Conservation (phyloP, 306 rosid genomes). For the Purshia tridentata region DNA sequence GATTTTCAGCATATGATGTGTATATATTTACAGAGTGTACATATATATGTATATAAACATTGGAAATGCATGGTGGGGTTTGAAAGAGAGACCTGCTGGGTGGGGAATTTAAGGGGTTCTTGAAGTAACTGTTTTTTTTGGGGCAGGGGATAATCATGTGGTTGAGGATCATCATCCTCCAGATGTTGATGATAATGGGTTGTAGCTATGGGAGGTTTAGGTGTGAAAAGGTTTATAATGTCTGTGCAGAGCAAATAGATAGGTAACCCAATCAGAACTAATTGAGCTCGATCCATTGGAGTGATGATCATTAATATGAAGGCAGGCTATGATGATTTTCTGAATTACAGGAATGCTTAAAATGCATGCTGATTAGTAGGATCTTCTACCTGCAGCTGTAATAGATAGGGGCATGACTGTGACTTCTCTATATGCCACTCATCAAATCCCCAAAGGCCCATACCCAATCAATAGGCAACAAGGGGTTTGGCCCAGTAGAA, state of each 20-base stretch:
- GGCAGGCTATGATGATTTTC: background rate
- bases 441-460: background rate
- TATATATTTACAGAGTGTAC: background rate
- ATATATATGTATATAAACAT: background rate
- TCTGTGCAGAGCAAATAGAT: conserved; percentile 58
- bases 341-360: background rate
- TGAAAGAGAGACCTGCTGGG: conserved; percentile 8
- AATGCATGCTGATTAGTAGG: conserved; percentile 3
- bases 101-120: conserved; percentile 33
- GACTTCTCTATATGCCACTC: background rate
- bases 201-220: conserved; percentile 45
- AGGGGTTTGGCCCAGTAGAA: background rate
- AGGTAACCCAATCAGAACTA: conserved; percentile 51
- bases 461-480: background rate
- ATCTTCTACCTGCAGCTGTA: background rate
- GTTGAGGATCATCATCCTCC: conserved; percentile 8
- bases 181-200: conserved; percentile 24
- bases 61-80: background rate
- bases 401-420: background rate
- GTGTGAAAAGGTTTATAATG: conserved; percentile 45
- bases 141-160: conserved; percentile 1
- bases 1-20: background rate
- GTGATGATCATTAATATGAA: background rate
- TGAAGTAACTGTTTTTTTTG: conserved; percentile 31
- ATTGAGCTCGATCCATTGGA: conserved; percentile 46